These are phyloP conservation scores for Setaria viridis DNA, from an alignment of 202 grass and related monocot genomes.

Conservation along the genomic window DNA sequence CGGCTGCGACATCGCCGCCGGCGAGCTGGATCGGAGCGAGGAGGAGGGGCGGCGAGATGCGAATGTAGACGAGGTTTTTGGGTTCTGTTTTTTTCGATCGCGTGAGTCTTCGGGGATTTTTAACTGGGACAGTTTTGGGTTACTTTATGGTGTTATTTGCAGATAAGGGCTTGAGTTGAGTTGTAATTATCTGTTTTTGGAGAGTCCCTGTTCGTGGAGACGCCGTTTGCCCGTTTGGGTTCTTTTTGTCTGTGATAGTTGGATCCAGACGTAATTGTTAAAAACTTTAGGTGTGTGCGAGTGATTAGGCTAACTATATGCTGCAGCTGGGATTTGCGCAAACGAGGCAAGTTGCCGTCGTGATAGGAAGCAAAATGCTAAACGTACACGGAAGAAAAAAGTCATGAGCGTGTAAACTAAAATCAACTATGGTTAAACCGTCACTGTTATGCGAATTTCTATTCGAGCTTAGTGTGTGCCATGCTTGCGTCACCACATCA, in stretches of 20 bases:
- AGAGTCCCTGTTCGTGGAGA: not conserved
- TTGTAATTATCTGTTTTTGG: not conserved
- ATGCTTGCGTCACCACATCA: not conserved
- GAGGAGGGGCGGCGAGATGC: slow-evolving; percentile 50
- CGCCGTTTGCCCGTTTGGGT: too few species aligned
- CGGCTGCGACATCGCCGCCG: slow-evolving; percentile 77
- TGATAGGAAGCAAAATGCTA: slow-evolving; percentile 14
- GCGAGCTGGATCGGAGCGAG: slow-evolving; percentile 48
- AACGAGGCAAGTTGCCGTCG: slow-evolving; percentile 7
- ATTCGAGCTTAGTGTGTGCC: not conserved
- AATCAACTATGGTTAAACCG: not conserved
- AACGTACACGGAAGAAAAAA: not conserved
- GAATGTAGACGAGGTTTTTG: slow-evolving; percentile 11
- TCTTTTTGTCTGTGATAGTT: not conserved
- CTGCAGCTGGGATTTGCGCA: not conserved
- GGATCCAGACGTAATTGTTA: not conserved
- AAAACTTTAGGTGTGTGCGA: not conserved
- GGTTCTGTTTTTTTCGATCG: slow-evolving; percentile 5
- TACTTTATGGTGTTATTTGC: slow-evolving; percentile 40
- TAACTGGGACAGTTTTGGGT: not conserved
- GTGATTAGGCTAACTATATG: not conserved
- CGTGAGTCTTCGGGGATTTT: slow-evolving; percentile 24
- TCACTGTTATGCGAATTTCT: not conserved
- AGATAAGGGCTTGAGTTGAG: rapidly evolving
- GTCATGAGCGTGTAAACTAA: not conserved